Evolutionary conservation across 2,329 filamentous ascomycete species (phyloP), one percentile per base, ranked within the genome.

Genomic region (Trichoderma koningiopsis): DNA sequence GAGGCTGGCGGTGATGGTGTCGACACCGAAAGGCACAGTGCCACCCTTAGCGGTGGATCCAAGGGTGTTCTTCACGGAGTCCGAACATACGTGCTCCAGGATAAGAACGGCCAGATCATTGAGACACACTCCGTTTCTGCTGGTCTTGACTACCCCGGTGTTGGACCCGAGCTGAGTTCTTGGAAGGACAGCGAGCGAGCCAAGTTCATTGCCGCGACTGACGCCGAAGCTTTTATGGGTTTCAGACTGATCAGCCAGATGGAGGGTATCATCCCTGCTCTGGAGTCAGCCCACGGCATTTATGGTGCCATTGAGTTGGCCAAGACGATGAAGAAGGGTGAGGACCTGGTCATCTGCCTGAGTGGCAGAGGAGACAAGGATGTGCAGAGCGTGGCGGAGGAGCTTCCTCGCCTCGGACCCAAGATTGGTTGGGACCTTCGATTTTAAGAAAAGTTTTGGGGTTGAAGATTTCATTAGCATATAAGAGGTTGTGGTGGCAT

Each of bases 61-160:
- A 96, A 96, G 82, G 96, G 96, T 74, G 95, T 99, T 22, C 86
- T 99, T 29, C 96, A 99, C 83, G 96, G 96, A 73, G 96, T 98
- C 24, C 90, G 94, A 74, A 99, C 96, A 4, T 99, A 99, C 78
- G 90, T 99, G 29, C 88, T 99, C 22, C 96, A 99, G 82, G 90
- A 97, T 82, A 86, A 91, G 78, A 89, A 97, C 79, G 96, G 96
- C 5, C 96, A 99, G 81, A 97, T 99, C 77, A 86, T 87, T 70
- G 94, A 98, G 75, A 99, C 96, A 3, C 96, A 99, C 83, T 98
- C 95, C 35, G 91, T 99, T 69, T 98, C 95, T 27, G 96, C 96
- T 3, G 96, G 96, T 72, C 89, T 99, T 7, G 96, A 99, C 81
- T 99, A 99, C 80, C 96, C 96, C 0, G 96, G 95, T 78, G 96